phyloP scores from a whole-genome alignment of 371 early-diverging fungal species.

The Funneliformis caledonium region DNA sequence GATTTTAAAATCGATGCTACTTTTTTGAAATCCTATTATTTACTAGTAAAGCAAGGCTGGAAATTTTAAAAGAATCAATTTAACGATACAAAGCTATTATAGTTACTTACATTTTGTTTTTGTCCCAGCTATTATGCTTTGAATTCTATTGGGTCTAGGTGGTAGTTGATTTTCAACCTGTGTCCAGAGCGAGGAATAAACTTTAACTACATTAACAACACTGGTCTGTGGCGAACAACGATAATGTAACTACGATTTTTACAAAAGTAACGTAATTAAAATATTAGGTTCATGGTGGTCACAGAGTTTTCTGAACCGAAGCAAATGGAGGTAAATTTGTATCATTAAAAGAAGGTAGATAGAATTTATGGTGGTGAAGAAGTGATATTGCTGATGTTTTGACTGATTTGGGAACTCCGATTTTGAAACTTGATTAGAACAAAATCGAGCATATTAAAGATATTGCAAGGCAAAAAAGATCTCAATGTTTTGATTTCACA shows the following conservation, averaged over 20 bases:
- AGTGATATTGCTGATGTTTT: neutral
- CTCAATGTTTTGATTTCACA: neutral
- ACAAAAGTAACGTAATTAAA: neutral
- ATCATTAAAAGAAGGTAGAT: neutral
- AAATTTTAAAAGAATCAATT: too few species aligned
- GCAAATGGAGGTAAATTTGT: slow-evolving; percentile 9
- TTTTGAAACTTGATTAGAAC: neutral
- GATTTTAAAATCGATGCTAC: too few species aligned
- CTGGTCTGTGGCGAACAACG: neutral
- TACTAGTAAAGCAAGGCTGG: too few species aligned
- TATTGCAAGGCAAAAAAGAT: neutral
- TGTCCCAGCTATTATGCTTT: too few species aligned
- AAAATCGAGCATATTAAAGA: neutral
- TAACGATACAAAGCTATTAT: too few species aligned
- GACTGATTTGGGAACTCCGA: too few species aligned
- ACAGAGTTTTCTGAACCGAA: slow-evolving; percentile 10
- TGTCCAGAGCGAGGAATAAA: too few species aligned
- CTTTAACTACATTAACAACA: too few species aligned
- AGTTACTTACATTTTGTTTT: too few species aligned
- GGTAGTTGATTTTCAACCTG: too few species aligned
- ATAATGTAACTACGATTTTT: neutral
- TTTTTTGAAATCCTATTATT: too few species aligned
- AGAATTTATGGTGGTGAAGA: neutral
- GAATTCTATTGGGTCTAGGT: too few species aligned
- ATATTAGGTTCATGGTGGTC: neutral